Evolutionary conservation across 441 rosid genomes (phyloP), one percentile per base, ranked within the genome.

Genomic region (Arabidopsis lyrata): DNA sequence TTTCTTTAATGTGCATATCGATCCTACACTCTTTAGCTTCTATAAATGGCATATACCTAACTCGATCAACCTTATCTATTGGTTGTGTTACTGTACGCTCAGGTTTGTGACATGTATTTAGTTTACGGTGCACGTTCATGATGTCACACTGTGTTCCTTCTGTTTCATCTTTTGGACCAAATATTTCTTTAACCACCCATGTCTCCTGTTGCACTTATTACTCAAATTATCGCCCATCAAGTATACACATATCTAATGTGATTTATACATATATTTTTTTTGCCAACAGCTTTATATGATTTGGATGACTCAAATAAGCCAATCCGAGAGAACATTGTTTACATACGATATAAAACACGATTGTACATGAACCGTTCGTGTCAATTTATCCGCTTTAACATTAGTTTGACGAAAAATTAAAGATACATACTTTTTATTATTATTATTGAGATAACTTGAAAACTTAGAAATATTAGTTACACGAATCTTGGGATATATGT

Each of bases 61-160:
- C 31, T 60, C 32, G 32, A 42, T 15, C 56, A n/a, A 16, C 31
- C 29, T 8, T 49, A 49, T 38, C 59, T 48, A 13, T 32, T 34
- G 8, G 34, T 49, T 41, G 54, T 36, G 31, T 59, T 18, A 36
- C 14, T 58, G 38, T 47, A 57, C 36, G 27, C 45, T 56, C 35
- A 69, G 35, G 12, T 69, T 22, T 69, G 48, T 58, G 29, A 58
- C 13, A 47, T 34, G 29, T 69, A 44, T 13, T 31, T 20, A 14
- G 2, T 36, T 59, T 48, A 70, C 31, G 31, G 35, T 60, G 31
- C 67, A 70, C 29, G 59, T 70, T 70, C 67, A 38, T 70, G 60
- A 60, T 70, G 60, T 36, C 50, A 59, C 27, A 24, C 24, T 32
- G 47, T 57, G 57, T 44, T 20, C 45, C 15, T 68, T 69, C 24